Evolutionary conservation across 1,284 basidiomycete species (phyloP), one percentile per base, ranked within the genome.

Genomic region (Sphagnurus paluster): DNA sequence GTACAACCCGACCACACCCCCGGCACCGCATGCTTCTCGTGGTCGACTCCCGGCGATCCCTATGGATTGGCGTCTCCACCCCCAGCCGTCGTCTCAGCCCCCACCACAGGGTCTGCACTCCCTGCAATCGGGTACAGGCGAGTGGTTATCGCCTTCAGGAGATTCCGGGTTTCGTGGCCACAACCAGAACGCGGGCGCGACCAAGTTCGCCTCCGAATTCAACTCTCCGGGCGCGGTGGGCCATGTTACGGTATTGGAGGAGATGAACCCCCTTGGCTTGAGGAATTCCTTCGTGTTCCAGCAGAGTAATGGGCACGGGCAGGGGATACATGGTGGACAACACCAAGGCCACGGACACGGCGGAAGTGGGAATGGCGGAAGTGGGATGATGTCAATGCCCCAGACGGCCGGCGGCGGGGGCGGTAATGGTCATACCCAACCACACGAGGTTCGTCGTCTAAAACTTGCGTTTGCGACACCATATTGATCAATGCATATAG

Each of bases 31-130:
- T 16, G 38, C 30, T 11, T 7, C 36, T n/a, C 32, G 21, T 14
- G 34, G 16, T 24, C 39, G 7, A 8, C 42, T n/a, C 1, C 16
- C 35, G 17, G 20, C 42, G n/a, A 30, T 28, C 21, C n/a, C 57
- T 10, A 61, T 68, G 58, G 69, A 71, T 36, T 70, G 68, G 65
- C 62, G 68, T 17, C 57, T 64, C 39, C 59, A 59, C 25, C 56
- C 60, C n/a, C 61, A 63, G 40, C 60, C 61, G 25, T 57, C 56
- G 40, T 55, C 55, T 30, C 42, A 54, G 17, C 26, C 48, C n/a
- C n/a, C n/a, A n/a, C n/a, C n/a, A n/a, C n/a, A n/a, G n/a, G n/a
- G n/a, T n/a, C n/a, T n/a, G n/a, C n/a, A n/a, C n/a, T n/a, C n/a
- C n/a, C n/a, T n/a, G n/a, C n/a, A n/a, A n/a, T n/a, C n/a, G n/a